phyloP scores from a whole-genome alignment of 2,329 filamentous ascomycete genomes.

The Harringtonia aguacate region DNA sequence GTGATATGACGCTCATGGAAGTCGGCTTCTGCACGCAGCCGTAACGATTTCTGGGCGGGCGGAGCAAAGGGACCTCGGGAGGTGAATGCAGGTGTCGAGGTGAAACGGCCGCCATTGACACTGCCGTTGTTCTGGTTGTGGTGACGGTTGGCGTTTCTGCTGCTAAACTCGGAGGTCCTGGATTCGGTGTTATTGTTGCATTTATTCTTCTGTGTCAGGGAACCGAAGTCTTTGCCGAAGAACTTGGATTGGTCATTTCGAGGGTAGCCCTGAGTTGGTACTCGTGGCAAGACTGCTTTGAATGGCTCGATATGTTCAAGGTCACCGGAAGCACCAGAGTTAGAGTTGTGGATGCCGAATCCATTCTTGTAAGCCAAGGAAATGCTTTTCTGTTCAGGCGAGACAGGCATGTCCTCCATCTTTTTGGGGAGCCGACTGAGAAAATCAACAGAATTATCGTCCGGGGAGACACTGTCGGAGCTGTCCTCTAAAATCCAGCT shows the following conservation, averaged over 20 bases:
- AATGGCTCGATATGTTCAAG: background rate
- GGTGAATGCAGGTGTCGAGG: background rate
- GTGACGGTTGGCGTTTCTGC: background rate
- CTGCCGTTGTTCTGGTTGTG: background rate
- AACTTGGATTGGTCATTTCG: background rate
- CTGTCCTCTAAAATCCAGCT: too few species aligned
- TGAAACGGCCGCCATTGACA: background rate
- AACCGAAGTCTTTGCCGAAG: background rate
- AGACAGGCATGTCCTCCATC: slow-evolving; percentile 9
- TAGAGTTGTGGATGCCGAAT: background rate
- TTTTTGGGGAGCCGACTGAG: slow-evolving; percentile 4
- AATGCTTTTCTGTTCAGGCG: slow-evolving; percentile 1
- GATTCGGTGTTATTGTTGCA: background rate
- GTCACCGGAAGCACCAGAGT: too few species aligned
- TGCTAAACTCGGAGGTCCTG: background rate
- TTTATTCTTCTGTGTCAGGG: background rate
- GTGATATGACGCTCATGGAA: too few species aligned
- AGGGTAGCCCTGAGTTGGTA: background rate
- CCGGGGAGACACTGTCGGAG: background rate
- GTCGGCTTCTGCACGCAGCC: too few species aligned
- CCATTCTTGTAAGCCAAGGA: background rate
- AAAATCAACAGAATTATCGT: background rate
- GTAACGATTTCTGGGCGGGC: background rate
- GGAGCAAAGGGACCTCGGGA: background rate
- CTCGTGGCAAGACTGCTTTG: background rate